Evolutionary conservation across 345 rosid species (phyloP).

Genomic region (Sonneratia caseolaris): DNA sequence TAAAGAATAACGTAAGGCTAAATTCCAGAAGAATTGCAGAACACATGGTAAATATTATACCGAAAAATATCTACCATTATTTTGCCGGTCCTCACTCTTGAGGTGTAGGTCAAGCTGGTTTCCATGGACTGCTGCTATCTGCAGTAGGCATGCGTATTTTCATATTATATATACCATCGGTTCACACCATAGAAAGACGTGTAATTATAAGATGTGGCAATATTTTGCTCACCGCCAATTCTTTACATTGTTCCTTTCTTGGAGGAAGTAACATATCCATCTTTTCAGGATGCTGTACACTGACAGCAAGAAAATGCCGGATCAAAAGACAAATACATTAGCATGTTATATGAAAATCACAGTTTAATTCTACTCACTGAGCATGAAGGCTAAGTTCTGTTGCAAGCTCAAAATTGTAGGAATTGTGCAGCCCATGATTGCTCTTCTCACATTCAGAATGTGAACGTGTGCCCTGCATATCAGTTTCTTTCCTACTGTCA

Average conservation of each 20-base stretch:
- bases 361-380: constrained; percentile 16
- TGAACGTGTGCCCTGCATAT: constrained; percentile 8
- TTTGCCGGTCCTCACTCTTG: constrained; percentile 15
- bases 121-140: constrained; percentile 20
- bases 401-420: constrained; percentile 10
- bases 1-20: background rate
- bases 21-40: background rate
- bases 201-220: background rate
- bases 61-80: constrained; percentile 10
- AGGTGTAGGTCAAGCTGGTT: constrained; percentile 23
- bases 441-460: constrained; percentile 18
- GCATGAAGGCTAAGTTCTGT: constrained; percentile 15
- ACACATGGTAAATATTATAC: background rate
- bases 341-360: background rate
- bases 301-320: background rate
- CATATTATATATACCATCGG: constrained; percentile 2
- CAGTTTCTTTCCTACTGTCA: constrained; percentile 14
- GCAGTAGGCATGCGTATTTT: constrained; percentile 5
- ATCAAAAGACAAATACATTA: background rate
- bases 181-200: background rate
- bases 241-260: constrained; percentile 20
- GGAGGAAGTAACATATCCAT: constrained; percentile 12
- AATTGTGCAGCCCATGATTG: constrained; percentile 18
- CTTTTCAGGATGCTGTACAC: background rate
- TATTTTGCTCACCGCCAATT: constrained; percentile 21